Evolutionary conservation across 2,329 filamentous ascomycete species (phyloP).

Genomic region (Xylariaceae sp.): DNA sequence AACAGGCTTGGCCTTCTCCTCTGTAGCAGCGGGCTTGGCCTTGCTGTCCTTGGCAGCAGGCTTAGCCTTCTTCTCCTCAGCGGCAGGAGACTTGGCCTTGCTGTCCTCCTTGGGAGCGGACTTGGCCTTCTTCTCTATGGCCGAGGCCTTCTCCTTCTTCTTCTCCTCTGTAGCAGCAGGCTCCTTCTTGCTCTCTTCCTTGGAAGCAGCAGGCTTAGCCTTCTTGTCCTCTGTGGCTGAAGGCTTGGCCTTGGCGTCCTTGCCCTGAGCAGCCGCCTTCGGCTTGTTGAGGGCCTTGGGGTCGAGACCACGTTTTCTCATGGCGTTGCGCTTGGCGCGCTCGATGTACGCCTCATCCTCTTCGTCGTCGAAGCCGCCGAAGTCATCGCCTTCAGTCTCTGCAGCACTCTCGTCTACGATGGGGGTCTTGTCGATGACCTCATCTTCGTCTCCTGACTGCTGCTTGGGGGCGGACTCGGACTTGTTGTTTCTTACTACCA

Average conservation of each 20-base stretch:
- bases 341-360: conserved; percentile 68
- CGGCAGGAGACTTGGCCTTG: neutral
- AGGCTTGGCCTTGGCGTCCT: conserved; percentile 9
- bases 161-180: neutral
- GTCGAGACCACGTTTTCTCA: conserved; percentile 69
- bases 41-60: neutral
- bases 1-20: neutral
- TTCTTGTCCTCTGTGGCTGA: conserved; percentile 10
- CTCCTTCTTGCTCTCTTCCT: conserved; percentile 24
- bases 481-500: conserved; percentile 35
- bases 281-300: conserved; percentile 52
- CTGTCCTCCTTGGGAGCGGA: neutral
- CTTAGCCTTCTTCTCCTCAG: neutral
- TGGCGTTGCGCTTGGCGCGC: conserved; percentile 65
- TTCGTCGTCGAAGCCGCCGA: conserved; percentile 70
- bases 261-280: conserved; percentile 14
- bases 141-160: neutral
- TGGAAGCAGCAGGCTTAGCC: conserved; percentile 3
- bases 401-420: conserved; percentile 45
- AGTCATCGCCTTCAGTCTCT: conserved; percentile 45
- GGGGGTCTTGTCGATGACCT: conserved; percentile 60
- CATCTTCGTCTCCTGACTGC: conserved; percentile 39
- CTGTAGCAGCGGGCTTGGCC: neutral
- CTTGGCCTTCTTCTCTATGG: neutral
- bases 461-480: conserved; percentile 20